These are phyloP conservation scores for Diaporthe nobilis DNA, from an alignment of 2,329 filamentous ascomycete genomes.

Conservation along the genomic window DNA sequence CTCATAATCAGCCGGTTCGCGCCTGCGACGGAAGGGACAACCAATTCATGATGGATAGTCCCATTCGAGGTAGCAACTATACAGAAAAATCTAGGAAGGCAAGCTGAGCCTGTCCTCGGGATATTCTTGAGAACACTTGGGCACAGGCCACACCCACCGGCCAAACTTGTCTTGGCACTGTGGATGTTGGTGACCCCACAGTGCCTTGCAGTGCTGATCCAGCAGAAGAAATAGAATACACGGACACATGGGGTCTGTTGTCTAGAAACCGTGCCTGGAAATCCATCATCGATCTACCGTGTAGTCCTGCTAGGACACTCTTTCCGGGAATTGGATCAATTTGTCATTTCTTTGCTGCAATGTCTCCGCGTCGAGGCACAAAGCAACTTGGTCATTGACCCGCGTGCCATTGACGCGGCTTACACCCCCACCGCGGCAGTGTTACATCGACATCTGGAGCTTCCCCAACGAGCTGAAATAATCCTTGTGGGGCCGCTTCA, in stretches of 20 bases:
- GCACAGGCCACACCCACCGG: not conserved
- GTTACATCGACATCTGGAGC: conserved; percentile 9
- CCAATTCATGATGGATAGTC: not conserved
- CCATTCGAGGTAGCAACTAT: not conserved
- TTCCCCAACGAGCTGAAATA: conserved; percentile 8
- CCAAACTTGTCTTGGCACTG: not conserved
- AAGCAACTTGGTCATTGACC: not conserved
- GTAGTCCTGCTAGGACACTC: not conserved
- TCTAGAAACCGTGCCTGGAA: not conserved
- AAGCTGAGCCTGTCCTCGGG: no score
- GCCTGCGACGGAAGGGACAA: not conserved
- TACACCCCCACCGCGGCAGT: not conserved
- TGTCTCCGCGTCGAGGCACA: not conserved
- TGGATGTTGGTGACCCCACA: not conserved
- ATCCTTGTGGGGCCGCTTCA: not conserved
- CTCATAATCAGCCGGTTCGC: not conserved
- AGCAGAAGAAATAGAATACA: not conserved
- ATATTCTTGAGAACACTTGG: not conserved
- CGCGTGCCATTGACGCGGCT: not conserved
- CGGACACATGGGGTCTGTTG: not conserved
- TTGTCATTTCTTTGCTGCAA: not conserved
- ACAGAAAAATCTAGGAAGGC: not conserved
- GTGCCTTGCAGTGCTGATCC: not conserved
- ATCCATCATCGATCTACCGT: not conserved
- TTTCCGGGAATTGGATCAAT: not conserved